These are phyloP conservation scores for Fraxinus velutina DNA, from an alignment of 305 asterid species.

Conservation along the genomic window DNA sequence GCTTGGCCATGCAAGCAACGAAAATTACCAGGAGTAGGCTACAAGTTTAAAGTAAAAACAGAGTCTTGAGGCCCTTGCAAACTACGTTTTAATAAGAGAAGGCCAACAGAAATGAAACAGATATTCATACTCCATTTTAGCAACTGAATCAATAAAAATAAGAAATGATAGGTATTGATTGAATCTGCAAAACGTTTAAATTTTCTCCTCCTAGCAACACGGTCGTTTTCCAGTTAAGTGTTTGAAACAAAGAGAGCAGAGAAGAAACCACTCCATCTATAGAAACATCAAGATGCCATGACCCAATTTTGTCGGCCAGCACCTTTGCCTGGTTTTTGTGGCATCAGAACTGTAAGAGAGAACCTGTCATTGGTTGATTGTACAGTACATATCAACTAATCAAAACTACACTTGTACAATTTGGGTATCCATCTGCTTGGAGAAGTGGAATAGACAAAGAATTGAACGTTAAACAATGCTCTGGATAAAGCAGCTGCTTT, in stretches of 20 bases:
- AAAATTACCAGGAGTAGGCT: too few relatives aligned
- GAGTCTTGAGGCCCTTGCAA: constrained; percentile 6
- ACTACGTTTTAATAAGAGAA: not conserved
- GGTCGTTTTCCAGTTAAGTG: constrained; percentile 84
- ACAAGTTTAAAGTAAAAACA: not conserved
- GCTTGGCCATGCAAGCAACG: not conserved
- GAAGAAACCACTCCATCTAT: constrained; percentile 85
- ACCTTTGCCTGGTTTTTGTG: constrained; percentile 78
- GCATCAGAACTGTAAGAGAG: constrained; percentile 66
- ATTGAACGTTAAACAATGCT: not conserved
- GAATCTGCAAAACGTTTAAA: not conserved
- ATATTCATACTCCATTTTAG: not conserved
- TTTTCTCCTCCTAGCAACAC: constrained; percentile 41
- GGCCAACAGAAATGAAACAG: not conserved
- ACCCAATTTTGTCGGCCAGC: constrained; percentile 85
- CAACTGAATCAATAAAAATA: not conserved
- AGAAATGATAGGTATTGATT: not conserved
- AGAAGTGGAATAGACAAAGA: constrained; percentile 9
- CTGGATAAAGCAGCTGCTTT: not conserved
- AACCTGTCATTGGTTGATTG: constrained; percentile 20
- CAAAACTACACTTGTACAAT: not conserved
- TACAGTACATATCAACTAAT: not conserved
- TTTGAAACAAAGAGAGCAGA: constrained; percentile 69
- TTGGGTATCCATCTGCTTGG: constrained; percentile 1
- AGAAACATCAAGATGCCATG: constrained; percentile 90